Conservation (phyloP, 1,284 basidiomycete species). For the Boletus austroedulis region DNA sequence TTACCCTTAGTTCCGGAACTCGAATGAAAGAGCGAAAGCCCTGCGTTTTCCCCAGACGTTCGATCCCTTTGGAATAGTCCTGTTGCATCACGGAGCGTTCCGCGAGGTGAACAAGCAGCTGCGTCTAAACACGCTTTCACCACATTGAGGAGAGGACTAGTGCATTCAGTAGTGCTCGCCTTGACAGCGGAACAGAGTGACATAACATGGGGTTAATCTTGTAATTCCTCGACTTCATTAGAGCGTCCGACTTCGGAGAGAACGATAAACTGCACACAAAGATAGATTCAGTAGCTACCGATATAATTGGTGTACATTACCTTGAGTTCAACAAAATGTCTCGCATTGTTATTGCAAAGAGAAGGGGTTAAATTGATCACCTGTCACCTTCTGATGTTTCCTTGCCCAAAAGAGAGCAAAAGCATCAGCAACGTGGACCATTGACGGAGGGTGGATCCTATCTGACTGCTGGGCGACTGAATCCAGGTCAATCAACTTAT, state of each 20-base stretch:
- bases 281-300: not conserved
- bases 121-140: not conserved
- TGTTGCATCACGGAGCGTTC: not conserved
- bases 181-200: not conserved
- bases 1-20: not conserved
- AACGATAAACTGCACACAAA: not conserved
- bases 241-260: not conserved
- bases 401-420: not conserved
- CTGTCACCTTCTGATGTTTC: conserved; percentile 17
- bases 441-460: not conserved
- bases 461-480: not conserved
- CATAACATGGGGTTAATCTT: not conserved
- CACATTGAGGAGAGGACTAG: not conserved
- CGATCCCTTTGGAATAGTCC: not conserved
- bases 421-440: not conserved
- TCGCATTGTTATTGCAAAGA: not conserved
- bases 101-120: not conserved
- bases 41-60: not conserved
- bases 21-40: not conserved
- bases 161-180: not conserved
- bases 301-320: not conserved
- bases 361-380: not conserved
- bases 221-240: not conserved
- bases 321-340: conserved; percentile 6
- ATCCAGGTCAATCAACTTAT: not conserved